Conservation (phyloP, 805 yeast species). For the Cephaloascus fragrans region DNA sequence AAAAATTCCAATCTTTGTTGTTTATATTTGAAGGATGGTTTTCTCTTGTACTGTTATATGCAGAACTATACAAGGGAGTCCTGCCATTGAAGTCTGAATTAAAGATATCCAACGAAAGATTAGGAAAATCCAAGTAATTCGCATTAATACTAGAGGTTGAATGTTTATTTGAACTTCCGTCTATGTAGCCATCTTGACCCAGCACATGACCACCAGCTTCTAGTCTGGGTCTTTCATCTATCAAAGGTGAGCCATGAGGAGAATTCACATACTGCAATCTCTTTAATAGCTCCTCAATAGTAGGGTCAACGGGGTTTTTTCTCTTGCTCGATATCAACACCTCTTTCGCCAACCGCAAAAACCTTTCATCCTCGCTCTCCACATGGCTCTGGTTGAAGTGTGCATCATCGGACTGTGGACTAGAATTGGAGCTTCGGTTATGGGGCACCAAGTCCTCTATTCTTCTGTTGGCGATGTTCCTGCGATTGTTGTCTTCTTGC, state of each 20-base stretch:
- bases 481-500: background rate
- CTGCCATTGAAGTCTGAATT: background rate
- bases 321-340: constrained; percentile 46
- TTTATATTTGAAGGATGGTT: constrained; percentile 9
- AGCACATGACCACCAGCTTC: background rate
- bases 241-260: constrained; percentile 46
- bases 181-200: background rate
- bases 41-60: background rate
- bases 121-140: constrained; percentile 31
- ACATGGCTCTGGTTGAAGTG: too few relatives aligned
- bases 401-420: too few relatives aligned
- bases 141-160: constrained; percentile 17
- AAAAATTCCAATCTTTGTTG: constrained; percentile 23
- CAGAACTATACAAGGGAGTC: background rate
- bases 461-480: too few relatives aligned
- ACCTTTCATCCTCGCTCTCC: constrained; percentile 38
- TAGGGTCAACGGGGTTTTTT: constrained; percentile 46
- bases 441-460: too few relatives aligned
- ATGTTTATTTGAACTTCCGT: constrained; percentile 13
- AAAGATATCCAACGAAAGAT: constrained; percentile 30
- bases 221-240: background rate
- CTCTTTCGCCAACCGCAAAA: constrained; percentile 50
- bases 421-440: too few relatives aligned
- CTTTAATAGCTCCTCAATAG: constrained; percentile 47
- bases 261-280: constrained; percentile 49